phyloP scores from a whole-genome alignment of 805 yeast genomes.

The Yarrowia yakushimensis region DNA sequence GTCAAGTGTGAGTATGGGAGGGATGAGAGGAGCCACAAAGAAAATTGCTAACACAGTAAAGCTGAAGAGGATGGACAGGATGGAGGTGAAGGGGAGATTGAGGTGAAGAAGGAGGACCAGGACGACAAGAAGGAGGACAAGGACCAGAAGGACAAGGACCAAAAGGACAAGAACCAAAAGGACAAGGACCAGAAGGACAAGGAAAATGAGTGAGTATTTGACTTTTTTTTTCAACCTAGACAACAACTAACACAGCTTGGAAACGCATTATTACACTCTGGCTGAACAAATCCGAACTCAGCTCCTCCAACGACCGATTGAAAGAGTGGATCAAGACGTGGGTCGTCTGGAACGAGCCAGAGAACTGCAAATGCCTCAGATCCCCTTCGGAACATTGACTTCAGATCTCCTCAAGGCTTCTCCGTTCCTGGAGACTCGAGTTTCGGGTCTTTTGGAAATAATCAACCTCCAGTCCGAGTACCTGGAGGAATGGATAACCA shows the following conservation, averaged over 20 bases:
- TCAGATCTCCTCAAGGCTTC: background rate
- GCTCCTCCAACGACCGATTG: background rate
- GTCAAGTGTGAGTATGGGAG: slow-evolving; percentile 25
- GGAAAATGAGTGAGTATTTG: background rate
- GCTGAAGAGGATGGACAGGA: background rate
- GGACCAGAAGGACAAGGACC: background rate
- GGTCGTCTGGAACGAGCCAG: background rate
- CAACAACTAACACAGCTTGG: background rate
- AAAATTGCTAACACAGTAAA: background rate
- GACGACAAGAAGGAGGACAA: no score
- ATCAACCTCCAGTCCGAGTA: background rate
- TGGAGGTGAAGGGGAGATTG: background rate
- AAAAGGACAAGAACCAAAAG: background rate
- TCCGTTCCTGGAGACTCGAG: background rate
- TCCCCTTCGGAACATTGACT: background rate
- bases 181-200: background rate
- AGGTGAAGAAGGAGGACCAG: background rate
- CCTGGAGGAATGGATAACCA: background rate
- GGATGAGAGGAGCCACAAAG: background rate
- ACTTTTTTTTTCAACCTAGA: no score
- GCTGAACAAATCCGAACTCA: slow-evolving; percentile 1
- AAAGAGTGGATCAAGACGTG: background rate
- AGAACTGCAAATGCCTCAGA: background rate
- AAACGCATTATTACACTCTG: background rate
- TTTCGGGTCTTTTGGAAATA: background rate